Conservation (phyloP, 768 basidiomycete species). For the Rhizopogon roseolus region DNA sequence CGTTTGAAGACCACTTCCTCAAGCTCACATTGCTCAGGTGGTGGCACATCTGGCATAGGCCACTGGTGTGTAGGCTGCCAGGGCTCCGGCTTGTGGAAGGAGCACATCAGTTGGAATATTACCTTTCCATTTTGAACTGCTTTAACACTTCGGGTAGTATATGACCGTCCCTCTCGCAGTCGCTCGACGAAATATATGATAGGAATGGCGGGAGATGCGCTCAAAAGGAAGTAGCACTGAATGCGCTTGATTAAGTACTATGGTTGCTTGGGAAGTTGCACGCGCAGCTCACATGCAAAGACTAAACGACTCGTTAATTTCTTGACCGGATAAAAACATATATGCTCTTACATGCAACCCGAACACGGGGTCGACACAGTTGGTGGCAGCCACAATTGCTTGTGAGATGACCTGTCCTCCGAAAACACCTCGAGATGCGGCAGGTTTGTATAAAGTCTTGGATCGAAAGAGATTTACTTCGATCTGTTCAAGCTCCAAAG, state of each 20-base stretch:
- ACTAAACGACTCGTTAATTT: conserved; percentile 32
- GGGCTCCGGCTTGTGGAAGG: conserved; percentile 77
- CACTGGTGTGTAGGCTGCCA: conserved; percentile 69
- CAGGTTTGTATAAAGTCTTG: conserved; percentile 63
- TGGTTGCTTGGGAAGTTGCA: background rate
- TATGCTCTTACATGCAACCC: conserved; percentile 61
- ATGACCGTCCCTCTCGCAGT: conserved; percentile 70
- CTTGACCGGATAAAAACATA: background rate
- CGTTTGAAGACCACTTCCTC: conserved; percentile 42
- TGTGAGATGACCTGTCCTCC: conserved; percentile 91
- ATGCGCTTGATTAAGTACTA: conserved; percentile 5
- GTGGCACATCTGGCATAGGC: conserved; percentile 56
- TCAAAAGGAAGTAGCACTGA: conserved; percentile 79
- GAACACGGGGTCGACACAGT: conserved; percentile 60
- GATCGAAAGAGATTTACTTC: conserved; percentile 78
- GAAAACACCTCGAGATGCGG: conserved; percentile 66
- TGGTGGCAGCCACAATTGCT: conserved; percentile 77
- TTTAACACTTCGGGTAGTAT: conserved; percentile 60
- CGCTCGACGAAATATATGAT: conserved; percentile 78
- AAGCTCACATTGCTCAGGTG: conserved; percentile 59
- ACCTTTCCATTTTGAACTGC: conserved; percentile 49
- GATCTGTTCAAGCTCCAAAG: conserved; percentile 74
- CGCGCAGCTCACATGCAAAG: conserved; percentile 55
- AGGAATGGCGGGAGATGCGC: conserved; percentile 67
- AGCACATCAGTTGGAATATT: conserved; percentile 67